Base-by-base conservation (phyloP, 306 rosid species). In the Quercus bicolor region DNA sequence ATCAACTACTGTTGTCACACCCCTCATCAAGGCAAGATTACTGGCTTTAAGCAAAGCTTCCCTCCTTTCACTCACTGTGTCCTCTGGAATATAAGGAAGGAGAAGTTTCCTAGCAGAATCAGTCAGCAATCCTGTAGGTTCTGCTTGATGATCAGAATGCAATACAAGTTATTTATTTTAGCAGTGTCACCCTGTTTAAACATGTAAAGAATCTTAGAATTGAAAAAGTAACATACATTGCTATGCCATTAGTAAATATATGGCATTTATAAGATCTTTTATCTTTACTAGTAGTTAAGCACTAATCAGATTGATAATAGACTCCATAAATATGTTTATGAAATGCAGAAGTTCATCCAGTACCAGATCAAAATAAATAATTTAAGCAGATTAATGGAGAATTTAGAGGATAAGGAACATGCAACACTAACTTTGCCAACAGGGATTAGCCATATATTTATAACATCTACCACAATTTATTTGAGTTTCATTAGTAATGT, bases 1-100 rank as follows among this genome's bases (percentile, higher is more conserved):
- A 72, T 94, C 98, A 86, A 94, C 93, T 54, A 94, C 93, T 7
- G 98, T 89, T 68, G 97, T 94, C 82, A 94, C 94, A 56, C 94
- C 98, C 80, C 85, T 88, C 75, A 73, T 57, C 83, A 94, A 79
- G 56, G 93, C 91, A 84, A 72, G 84, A 69, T 70, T 87, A 87
- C 90, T 90, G 76, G 94, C 98, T 84, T 85, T 89, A 70, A 24
- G 83, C 85, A 94, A 77, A 4, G 97, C 98, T 73, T 92, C 97
- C 82, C 96, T 90, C 79, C 98, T 84, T 70, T 90, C 91, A 79
- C 83, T 91, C 23, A 84, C 81, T 31, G 97, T 81, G 51, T 31
- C 81, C 90, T 87, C 83, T 1, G 98, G 97, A 88, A 90, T 83
- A 56, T 12, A 85, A 52, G 90, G 82, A 28, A 31, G 28, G 55